Evolutionary conservation across 2,329 filamentous ascomycete species (phyloP).

Genomic region (Fusarium udum): DNA sequence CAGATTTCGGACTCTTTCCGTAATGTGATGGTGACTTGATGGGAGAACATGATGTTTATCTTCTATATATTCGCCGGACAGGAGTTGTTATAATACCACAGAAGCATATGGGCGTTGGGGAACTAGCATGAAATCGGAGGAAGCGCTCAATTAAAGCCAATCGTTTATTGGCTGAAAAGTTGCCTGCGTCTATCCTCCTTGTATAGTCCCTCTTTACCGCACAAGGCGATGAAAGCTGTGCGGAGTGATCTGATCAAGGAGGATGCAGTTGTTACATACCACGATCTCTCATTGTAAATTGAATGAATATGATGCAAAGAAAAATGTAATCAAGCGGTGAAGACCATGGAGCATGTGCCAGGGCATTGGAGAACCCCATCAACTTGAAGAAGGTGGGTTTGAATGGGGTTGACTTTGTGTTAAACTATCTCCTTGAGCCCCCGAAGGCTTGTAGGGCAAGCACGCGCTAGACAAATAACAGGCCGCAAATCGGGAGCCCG

Average conservation of each 20-base stretch:
- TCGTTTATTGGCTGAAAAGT: conserved; percentile 33
- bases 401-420: neutral
- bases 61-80: conserved; percentile 39
- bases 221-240: conserved; percentile 14
- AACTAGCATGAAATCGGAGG: conserved; percentile 40
- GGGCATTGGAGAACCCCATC: neutral
- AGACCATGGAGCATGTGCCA: neutral
- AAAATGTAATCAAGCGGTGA: neutral
- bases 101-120: conserved; percentile 48
- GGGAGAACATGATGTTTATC: conserved; percentile 17
- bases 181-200: conserved; percentile 18
- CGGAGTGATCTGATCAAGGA: conserved; percentile 31
- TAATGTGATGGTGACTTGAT: conserved; percentile 62
- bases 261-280: conserved; percentile 41
- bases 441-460: too few species aligned
- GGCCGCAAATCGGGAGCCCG: too few species aligned
- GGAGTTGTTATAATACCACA: conserved; percentile 43
- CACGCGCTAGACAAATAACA: too few species aligned
- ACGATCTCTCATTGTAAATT: conserved; percentile 38
- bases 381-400: neutral
- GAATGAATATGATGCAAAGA: conserved; percentile 11
- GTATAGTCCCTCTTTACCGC: conserved; percentile 17
- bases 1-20: conserved; percentile 66
- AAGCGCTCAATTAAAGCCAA: conserved; percentile 35
- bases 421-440: too few species aligned